Evolutionary conservation across 1,284 basidiomycete genomes (phyloP).

Genomic region (Peniophora sp.): DNA sequence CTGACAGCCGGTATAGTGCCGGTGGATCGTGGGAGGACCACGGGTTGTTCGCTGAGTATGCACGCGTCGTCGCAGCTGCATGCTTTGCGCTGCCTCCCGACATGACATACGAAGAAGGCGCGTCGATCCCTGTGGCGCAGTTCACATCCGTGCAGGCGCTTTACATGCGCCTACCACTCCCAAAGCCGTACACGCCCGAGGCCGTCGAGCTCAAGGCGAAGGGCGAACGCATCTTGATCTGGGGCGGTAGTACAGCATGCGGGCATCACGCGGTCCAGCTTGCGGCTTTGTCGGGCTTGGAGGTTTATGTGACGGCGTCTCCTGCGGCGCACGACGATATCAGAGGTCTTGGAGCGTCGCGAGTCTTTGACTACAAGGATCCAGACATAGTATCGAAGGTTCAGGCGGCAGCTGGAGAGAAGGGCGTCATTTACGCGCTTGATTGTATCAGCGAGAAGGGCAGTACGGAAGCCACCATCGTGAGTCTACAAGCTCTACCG

Average conservation of each 20-base stretch:
- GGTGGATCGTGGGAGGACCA: constrained; percentile 22
- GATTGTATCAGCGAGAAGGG: constrained; percentile 5
- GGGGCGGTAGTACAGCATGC: constrained; percentile 32
- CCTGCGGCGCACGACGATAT: constrained; percentile 28
- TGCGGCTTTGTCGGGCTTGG: constrained; percentile 26
- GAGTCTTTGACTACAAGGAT: constrained; percentile 26
- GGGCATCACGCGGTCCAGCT: constrained; percentile 36
- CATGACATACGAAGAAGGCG: constrained; percentile 7
- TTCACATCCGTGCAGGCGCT: constrained; percentile 4
- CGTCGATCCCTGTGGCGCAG: constrained; percentile 1
- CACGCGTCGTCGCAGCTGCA: background rate
- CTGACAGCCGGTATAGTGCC: background rate
- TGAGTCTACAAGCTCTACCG: background rate
- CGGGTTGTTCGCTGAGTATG: constrained; percentile 9
- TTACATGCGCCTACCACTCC: constrained; percentile 8
- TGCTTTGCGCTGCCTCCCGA: constrained; percentile 1
- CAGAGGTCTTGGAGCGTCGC: constrained; percentile 30
- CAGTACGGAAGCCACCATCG: background rate
- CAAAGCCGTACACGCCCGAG: constrained; percentile 5
- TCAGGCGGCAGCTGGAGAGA: constrained; percentile 5
- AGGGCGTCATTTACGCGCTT: background rate
- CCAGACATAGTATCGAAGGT: constrained; percentile 16
- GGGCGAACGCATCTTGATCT: constrained; percentile 23
- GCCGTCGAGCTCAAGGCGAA: background rate
- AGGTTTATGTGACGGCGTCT: constrained; percentile 31